Conservation (phyloP, 2,329 filamentous ascomycete genomes). For the Paracorniculantispora psalliotae region DNA sequence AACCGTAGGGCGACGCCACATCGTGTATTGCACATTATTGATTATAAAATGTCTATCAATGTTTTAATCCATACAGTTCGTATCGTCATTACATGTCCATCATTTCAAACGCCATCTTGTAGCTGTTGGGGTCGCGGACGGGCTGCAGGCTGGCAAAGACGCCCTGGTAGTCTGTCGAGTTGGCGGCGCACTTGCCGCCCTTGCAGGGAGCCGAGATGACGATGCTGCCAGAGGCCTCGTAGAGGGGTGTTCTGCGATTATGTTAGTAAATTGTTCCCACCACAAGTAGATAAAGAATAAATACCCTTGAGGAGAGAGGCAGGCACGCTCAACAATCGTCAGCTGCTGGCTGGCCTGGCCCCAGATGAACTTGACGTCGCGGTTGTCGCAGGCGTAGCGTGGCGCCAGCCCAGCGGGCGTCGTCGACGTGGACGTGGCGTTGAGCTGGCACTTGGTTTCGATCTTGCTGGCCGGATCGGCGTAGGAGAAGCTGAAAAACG, state of each 20-base stretch:
- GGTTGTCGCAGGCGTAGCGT: constrained; percentile 40
- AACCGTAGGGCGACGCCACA: not conserved
- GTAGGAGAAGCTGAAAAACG: constrained; percentile 36
- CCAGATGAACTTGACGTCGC: constrained; percentile 40
- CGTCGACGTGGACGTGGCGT: constrained; percentile 36
- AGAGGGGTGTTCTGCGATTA: constrained; percentile 11
- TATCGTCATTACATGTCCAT: not conserved
- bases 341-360: constrained; percentile 24
- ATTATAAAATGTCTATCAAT: not conserved
- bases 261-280: not conserved
- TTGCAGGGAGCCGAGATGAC: constrained; percentile 15
- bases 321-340: constrained; percentile 42
- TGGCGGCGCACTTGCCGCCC: constrained; percentile 6
- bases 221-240: constrained; percentile 18
- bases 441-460: constrained; percentile 38
- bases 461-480: constrained; percentile 35
- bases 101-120: constrained; percentile 11
- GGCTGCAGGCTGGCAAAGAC: constrained; percentile 15
- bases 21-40: not conserved
- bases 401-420: constrained; percentile 26
- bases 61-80: not conserved
- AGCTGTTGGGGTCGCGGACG: constrained; percentile 10
- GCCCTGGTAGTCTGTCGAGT: constrained; percentile 12
- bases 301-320: constrained; percentile 33
- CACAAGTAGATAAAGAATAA: constrained; percentile 13